These are phyloP conservation scores for Mucor irregularis DNA, from an alignment of 371 early-diverging fungal genomes.

Conservation along the genomic window DNA sequence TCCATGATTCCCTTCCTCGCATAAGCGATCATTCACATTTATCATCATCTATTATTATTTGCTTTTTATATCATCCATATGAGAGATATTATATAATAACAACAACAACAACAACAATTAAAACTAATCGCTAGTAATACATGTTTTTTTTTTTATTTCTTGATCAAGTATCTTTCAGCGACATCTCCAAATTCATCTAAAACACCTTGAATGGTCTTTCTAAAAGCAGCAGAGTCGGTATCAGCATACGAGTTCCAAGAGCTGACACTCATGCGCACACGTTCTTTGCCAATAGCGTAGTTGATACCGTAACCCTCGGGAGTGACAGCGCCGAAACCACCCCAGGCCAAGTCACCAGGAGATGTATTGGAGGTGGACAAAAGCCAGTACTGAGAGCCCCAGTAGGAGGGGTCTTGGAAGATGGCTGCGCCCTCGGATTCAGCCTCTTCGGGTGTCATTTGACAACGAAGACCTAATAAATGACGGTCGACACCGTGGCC, in stretches of 20 bases:
- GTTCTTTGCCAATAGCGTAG: slow-evolving; percentile 83
- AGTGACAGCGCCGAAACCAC: slow-evolving; percentile 77
- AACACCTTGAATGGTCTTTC: slow-evolving; percentile 55
- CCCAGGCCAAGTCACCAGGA: slow-evolving; percentile 69
- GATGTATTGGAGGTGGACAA: slow-evolving; percentile 88
- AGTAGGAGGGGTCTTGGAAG: slow-evolving; percentile 75
- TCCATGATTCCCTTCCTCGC: slow-evolving; percentile 89
- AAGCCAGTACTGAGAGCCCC: slow-evolving; percentile 64
- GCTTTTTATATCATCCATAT: too few species aligned
- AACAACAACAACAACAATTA: neutral
- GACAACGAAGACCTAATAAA: slow-evolving; percentile 76
- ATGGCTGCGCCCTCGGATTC: slow-evolving; percentile 55
- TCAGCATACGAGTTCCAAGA: slow-evolving; percentile 52
- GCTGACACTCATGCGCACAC: slow-evolving; percentile 79
- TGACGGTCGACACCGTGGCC: slow-evolving; percentile 90
- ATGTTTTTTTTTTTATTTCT: slow-evolving; percentile 15
- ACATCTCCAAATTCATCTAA: slow-evolving; percentile 64
- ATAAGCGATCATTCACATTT: too few species aligned
- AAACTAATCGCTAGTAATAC: neutral
- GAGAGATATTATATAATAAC: too few species aligned
- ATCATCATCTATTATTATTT: too few species aligned
- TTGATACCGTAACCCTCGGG: slow-evolving; percentile 91
- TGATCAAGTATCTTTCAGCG: slow-evolving; percentile 32
- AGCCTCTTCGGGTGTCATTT: slow-evolving; percentile 76
- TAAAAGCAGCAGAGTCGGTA: slow-evolving; percentile 55